Evolutionary conservation across 2,329 filamentous ascomycete genomes (phyloP).

Genomic region (Exophiala sideris): DNA sequence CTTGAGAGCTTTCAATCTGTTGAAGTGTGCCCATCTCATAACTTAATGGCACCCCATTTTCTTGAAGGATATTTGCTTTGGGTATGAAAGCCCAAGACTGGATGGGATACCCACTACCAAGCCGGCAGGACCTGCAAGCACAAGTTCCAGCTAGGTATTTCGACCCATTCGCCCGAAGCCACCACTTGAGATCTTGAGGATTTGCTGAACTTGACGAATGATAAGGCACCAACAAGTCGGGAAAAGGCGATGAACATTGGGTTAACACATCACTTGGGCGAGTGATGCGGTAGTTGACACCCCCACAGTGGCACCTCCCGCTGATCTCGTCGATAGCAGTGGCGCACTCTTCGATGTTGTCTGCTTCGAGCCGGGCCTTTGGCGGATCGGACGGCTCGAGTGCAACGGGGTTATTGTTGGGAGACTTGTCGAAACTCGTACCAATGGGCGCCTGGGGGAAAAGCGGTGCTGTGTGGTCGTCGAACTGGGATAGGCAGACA

Average conservation of each 20-base stretch:
- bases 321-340: conserved; percentile 34
- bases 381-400: not conserved
- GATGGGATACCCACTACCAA: conserved; percentile 60
- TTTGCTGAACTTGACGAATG: conserved; percentile 43
- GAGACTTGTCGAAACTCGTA: not conserved
- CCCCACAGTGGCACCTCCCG: conserved; percentile 38
- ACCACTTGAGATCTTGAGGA: conserved; percentile 55
- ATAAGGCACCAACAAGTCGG: conserved; percentile 54
- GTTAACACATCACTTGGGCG: conserved; percentile 50
- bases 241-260: conserved; percentile 46
- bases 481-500: conserved; percentile 21
- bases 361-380: not conserved
- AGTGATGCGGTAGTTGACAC: conserved; percentile 56
- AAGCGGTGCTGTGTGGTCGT: conserved; percentile 33
- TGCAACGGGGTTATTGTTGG: not conserved
- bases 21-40: conserved; percentile 46
- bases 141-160: conserved; percentile 62
- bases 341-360: not conserved
- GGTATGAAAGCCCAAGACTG: conserved; percentile 66
- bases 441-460: conserved; percentile 15
- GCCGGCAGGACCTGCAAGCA: conserved; percentile 60
- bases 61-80: conserved; percentile 43
- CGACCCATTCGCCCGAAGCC: conserved; percentile 47
- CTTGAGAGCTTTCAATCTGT: conserved; percentile 52
- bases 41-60: conserved; percentile 31